phyloP scores from a whole-genome alignment of 306 rosid species.

The Boehmeria nivea region DNA sequence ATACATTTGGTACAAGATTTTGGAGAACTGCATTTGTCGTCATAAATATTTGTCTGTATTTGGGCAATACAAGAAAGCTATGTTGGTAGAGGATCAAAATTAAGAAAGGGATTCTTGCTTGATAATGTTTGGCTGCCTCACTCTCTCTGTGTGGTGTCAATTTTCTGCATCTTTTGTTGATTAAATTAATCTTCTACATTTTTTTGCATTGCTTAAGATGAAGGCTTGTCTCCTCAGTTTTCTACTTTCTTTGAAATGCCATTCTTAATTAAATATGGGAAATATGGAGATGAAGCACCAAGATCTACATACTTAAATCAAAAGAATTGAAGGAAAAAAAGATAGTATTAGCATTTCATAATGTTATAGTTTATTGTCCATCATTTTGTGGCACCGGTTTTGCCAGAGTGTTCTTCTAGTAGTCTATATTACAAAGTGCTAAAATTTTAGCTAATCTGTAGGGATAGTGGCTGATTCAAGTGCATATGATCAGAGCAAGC shows the following conservation, averaged over 20 bases:
- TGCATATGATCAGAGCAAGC: slow-evolving; percentile 77
- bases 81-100: neutral
- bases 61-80: neutral
- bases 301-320: no score
- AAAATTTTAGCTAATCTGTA: slow-evolving; percentile 22
- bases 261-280: neutral
- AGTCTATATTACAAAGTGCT: slow-evolving; percentile 12
- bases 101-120: no score
- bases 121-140: neutral
- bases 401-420: neutral
- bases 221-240: neutral
- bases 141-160: no score
- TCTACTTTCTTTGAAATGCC: neutral
- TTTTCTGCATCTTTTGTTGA: neutral
- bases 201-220: neutral
- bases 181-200: neutral
- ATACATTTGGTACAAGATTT: no score
- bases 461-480: slow-evolving; percentile 76
- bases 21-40: no score
- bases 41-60: neutral
- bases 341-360: neutral
- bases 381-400: no score
- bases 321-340: neutral
- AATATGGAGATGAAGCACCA: neutral
- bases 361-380: no score